Evolutionary conservation across 345 rosid genomes (phyloP), one percentile per base, ranked within the genome.

Genomic region (Raphanus raphanistrum): DNA sequence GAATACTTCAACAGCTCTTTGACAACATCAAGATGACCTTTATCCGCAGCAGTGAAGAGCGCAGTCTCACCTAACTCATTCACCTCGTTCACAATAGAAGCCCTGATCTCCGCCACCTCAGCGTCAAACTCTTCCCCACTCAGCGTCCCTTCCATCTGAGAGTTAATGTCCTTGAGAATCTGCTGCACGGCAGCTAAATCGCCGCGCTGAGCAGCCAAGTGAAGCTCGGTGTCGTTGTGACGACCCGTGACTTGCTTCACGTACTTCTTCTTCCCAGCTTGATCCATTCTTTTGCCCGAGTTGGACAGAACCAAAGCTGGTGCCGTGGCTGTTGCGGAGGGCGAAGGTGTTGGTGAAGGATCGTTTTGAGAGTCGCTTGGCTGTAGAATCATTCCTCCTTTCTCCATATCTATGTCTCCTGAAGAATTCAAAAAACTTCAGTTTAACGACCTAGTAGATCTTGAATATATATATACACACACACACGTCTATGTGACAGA

Each of bases 211-310:
- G 96, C 99, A 0, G 92, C 92, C 68, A 91, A 79, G 68, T 92
- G 98, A 38, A 95, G 90, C 84, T 93, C 98, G 0, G 97, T 91
- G 71, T 91, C 96, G 35, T 95, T 91, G 75, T 91, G 92, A 21
- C 93, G 97, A 62, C 92, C 96, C 0, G 94, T 94, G 45, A 94
- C 97, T 80, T 94, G 98, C 82, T 94, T 94, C n/a, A 94, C 94
- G 75, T 91, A 90, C 90, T 90, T 95, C 79, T 91, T 91, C 79
- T 84, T 95, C 3, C 88, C 90, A 1, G 94, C 98, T 76, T 92
- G 98, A 71, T 95, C 99, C n/a, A 95, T 94, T 36, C 84, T 81
- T 76, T 91, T 93, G 67, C 97, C 97, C 0, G 98, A 92, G 59
- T 87, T 89, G 43, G 92, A 87, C 35, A 92, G 77, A 57, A 88